These are phyloP conservation scores for Yamadazyma sp. DNA, from an alignment of 1,139 yeast species.

Conservation along the genomic window DNA sequence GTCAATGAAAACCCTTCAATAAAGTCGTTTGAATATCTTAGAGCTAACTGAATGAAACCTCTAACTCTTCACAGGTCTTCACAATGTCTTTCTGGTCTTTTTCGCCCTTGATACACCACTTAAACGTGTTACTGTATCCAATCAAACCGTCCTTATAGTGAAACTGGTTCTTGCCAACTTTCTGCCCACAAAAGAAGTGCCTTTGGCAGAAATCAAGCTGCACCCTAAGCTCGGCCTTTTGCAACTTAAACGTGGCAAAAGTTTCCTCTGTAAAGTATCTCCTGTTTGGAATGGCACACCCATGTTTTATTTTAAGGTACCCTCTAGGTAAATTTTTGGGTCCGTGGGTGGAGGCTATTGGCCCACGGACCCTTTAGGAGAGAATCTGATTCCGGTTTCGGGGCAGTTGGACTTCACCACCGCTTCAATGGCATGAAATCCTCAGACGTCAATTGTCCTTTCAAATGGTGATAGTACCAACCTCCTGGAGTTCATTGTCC, in stretches of 20 bases:
- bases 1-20: no score
- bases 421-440: constrained; percentile 66
- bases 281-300: constrained; percentile 84
- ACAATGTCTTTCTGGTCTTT: constrained; percentile 54
- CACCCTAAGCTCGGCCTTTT: constrained; percentile 67
- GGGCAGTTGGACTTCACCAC: constrained; percentile 63
- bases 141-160: constrained; percentile 47
- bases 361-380: constrained; percentile 60
- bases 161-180: constrained; percentile 46
- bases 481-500: constrained; percentile 69
- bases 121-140: constrained; percentile 60
- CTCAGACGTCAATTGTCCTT: constrained; percentile 72
- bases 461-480: constrained; percentile 84
- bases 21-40: no score
- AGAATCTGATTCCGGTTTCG: constrained; percentile 63
- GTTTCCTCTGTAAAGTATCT: constrained; percentile 82
- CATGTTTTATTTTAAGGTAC: constrained; percentile 54
- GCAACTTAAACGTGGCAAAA: constrained; percentile 64
- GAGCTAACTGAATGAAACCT: constrained; percentile 1
- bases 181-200: constrained; percentile 61
- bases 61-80: constrained; percentile 31
- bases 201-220: constrained; percentile 64
- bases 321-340: constrained; percentile 40
- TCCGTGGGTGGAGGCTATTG: constrained; percentile 24
- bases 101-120: constrained; percentile 61